Percentiles rank a stretch among this genome's conserved stretches.
Evolutionary conservation across 805 yeast species (phyloP).

Genomic region (Starmerella riodocensis): DNA sequence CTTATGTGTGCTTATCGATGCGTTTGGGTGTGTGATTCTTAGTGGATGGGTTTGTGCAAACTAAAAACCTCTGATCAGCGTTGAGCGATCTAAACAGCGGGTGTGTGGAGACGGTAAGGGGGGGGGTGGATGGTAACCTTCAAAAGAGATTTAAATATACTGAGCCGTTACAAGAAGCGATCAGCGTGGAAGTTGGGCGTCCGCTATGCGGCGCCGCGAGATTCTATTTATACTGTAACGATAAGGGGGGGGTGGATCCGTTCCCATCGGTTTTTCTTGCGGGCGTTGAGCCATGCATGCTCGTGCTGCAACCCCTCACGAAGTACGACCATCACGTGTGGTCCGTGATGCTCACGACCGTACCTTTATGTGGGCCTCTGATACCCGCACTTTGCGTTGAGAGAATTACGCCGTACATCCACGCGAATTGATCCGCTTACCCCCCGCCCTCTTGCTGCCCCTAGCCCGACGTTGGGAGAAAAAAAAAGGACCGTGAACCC

Average conservation of each 20-base stretch:
- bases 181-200: too few species aligned
- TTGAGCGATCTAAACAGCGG: too few species aligned
- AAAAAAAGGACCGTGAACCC: too few species aligned
- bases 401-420: conserved; percentile 3
- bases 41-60: neutral
- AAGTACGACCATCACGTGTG: conserved; percentile 3
- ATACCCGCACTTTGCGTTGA: neutral
- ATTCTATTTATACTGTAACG: too few species aligned
- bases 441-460: neutral
- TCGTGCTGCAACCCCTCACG: too few species aligned
- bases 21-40: neutral
- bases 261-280: conserved; percentile 4
- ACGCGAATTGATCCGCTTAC: conserved; percentile 1
- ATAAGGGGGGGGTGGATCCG: too few species aligned
- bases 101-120: neutral
- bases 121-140: neutral
- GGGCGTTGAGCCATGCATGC: too few species aligned
- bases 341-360: neutral
- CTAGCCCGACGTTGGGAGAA: too few species aligned
- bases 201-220: too few species aligned
- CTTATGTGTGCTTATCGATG: neutral
- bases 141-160: too few species aligned
- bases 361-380: neutral
- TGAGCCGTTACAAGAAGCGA: too few species aligned
- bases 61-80: too few species aligned